Evolutionary conservation across 192 early-diverging fungal genomes (phyloP), one percentile per base, ranked within the genome.

Genomic region (Linnemannia exigua): DNA sequence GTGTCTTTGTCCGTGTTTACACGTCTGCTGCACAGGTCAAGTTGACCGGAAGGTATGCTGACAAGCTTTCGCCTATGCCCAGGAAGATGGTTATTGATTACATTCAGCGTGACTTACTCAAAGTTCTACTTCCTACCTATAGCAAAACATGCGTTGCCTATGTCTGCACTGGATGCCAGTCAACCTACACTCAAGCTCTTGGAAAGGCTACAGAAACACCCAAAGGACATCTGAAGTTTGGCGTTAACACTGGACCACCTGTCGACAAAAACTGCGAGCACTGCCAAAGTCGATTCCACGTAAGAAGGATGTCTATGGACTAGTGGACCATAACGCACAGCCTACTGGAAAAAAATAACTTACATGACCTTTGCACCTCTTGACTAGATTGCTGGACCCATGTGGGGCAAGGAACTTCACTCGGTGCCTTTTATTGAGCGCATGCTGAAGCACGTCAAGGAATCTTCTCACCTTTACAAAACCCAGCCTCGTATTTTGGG

Each of bases 1-100:
- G 99, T 54, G 92, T 99, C 16, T 99, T 99, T 91, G 96, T 99
- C 44, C 93, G 96, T 20, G 96, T 99, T 9, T 91, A 93, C 69
- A 90, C 93, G 44, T 95, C 93, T 28, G 89, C 97, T 1, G 78
- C 90, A 31, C 76, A 94, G 81, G 93, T 94, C 48, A 99, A 99
- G 84, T 90, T 91, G 69, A 89, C 92, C 20, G 94, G 94, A 22
- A 91, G 93, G 94, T 94, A 93, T 80, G 67, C 74, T 6, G 44
- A 25, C 0, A 14, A 74, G 22, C 1, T 17, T 9, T 16, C 19
- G 6, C 36, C 2, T 19, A 7, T 20, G 14, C 82, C 37, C 28
- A 3, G 12, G 7, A 11, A 12, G 4, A 38, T 66, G 38, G 33
- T 61, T 17, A 8, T 37, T 77, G 22, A 37, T 28, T 44, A 16